Base-by-base conservation (phyloP, 306 rosid genomes). In the Elaeagnus macrophylla region DNA sequence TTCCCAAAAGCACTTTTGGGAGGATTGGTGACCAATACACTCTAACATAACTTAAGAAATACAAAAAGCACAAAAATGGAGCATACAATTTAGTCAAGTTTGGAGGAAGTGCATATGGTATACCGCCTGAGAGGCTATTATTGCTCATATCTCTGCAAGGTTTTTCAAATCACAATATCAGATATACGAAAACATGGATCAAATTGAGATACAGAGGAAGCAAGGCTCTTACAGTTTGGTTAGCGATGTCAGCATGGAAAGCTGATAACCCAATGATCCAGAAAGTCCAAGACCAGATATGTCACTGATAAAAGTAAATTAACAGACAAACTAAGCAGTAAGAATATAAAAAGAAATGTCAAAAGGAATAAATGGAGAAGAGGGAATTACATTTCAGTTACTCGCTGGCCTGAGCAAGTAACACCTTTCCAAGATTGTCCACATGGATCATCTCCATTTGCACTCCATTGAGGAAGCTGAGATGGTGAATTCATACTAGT, bases 391-490 rank as follows among this genome's bases (percentile, higher is more conserved):
- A 91, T 86, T 75, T 80, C 93, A 1, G 95, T 84, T 59, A 91
- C 85, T 56, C 85, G 81, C 66, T 82, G 70, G 72, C 72, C 75
- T 1, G 89, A 70, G 79, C 99, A 91, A 48, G 71, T 75, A 70
- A 91, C 75, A 64, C 99, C 99, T 73, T 70, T 79, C 99, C 99
- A 91, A 47, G 83, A 69, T 71, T 84, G 93, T 19, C 83, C 96
- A 42, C 99, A 91, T 37, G 99, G 99, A 72, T 91, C 93, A 6
- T 57, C 79, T 32, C 95, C 81, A 71, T 49, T 77, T 66, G 58
- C 48, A 37, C 46, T 77, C 99, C 99, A 91, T n/a, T 72, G 66
- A 53, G 86, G 79, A 41, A 91, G 72, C 80, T 78, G 94, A 43
- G 82, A 0, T 12, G 89, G 77, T 32, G 89, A 77, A 57, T 77